Base-by-base conservation (phyloP, 129 eudicot genomes). In the Heracleum sosnowskyi region DNA sequence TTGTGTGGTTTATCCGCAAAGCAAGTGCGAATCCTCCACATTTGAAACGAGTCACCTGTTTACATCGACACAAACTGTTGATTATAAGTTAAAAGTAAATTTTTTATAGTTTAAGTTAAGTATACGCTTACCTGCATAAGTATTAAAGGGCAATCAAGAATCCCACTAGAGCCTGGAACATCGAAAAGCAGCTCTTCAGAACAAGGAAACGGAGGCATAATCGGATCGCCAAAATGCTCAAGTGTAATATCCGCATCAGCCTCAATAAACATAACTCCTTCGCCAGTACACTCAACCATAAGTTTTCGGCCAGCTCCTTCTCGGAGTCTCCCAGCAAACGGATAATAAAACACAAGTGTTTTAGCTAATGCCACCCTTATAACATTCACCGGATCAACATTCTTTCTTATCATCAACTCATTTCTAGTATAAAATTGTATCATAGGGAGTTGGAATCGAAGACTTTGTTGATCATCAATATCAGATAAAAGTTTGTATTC, bases 231-330 rank as follows among this genome's bases (percentile, higher is more conserved):
- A 46, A 86, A 64, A 34, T 81, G 73, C n/a, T 75, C 78, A 24
- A 88, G 69, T 15, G 45, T 66, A 4, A 85, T 84, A 29, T 85
- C 80, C 0, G 89, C 91, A 35, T 85, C 87, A 9, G 89, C 91
- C 57, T 85, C 91, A 4, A 88, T 33, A 39, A 88, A 88, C 82
- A 85, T 1, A 39, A 85, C 63, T 1, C 91, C 89, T 35, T 88
- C 83, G 0, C 73, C 79, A 18, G 51, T 80, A 83, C 74, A 69
- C 24, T 69, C 74, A 35, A 69, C 74, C 74, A 69, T 69, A 34
- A 69, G 74, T 36, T 69, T 69, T 28, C 44, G 15, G 18, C 44
- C 44, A 36, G 74, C 44, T 36, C 74, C 74, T 69, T 69, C 74
- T 3, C 74, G 45, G 45, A 69, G 45, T 36, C 74, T 34, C 18